These are phyloP conservation scores for Strigomonas culicis DNA, from an alignment of 208 protist species.

Conservation along the genomic window DNA sequence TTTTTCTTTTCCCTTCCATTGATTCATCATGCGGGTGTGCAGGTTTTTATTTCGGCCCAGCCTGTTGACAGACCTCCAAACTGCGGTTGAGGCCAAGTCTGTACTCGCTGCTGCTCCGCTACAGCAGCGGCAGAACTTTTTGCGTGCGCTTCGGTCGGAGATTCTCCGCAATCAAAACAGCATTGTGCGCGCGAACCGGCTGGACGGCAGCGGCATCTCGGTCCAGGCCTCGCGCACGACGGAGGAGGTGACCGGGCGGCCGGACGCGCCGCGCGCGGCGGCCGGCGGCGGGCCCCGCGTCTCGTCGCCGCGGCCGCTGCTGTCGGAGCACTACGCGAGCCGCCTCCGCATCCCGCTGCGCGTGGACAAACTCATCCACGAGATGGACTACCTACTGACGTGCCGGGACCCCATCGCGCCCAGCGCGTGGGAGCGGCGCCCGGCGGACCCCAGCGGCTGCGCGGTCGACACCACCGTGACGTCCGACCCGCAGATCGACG, in stretches of 20 bases:
- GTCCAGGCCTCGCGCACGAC: neutral
- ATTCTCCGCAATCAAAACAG: constrained; percentile 21
- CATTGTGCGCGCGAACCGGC: constrained; percentile 39
- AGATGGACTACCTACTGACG: constrained; percentile 40
- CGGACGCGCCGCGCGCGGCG: neutral
- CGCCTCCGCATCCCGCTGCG: constrained; percentile 17
- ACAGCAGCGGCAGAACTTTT: constrained; percentile 38
- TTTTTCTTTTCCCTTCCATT: neutral
- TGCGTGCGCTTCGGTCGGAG: constrained; percentile 33
- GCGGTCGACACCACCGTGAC: neutral
- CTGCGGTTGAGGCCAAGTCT: constrained; percentile 34
- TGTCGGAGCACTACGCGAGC: neutral
- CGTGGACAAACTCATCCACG: constrained; percentile 42
- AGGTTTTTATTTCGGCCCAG: constrained; percentile 1
- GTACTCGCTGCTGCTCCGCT: constrained; percentile 30
- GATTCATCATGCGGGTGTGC: neutral
- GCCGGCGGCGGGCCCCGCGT: neutral
- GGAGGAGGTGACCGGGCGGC: neutral
- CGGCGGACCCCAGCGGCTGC: constrained; percentile 12
- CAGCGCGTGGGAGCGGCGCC: constrained; percentile 16
- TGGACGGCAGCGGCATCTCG: constrained; percentile 30
- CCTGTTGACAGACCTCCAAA: constrained; percentile 40
- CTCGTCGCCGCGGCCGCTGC: neutral
- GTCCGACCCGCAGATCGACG: constrained; percentile 19
- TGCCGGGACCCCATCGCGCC: constrained; percentile 44